phyloP scores from a whole-genome alignment of 306 rosid genomes.

The Inga laurina region DNA sequence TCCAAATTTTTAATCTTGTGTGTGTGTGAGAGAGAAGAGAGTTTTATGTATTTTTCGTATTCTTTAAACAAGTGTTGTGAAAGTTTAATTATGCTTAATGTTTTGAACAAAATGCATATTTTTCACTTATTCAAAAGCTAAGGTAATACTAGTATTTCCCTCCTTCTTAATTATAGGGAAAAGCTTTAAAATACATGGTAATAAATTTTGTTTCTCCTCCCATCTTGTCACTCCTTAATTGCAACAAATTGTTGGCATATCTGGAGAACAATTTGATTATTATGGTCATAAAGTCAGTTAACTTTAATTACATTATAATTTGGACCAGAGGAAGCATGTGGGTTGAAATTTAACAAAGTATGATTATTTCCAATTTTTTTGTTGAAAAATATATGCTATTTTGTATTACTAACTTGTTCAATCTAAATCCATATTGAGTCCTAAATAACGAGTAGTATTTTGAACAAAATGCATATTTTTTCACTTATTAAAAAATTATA shows the following conservation, averaged over 20 bases:
- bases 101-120: neutral
- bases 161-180: too few relatives aligned
- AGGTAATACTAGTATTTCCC: too few relatives aligned
- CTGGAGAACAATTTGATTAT: too few relatives aligned
- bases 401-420: neutral
- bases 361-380: neutral
- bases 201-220: too few relatives aligned
- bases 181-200: too few relatives aligned
- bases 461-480: neutral
- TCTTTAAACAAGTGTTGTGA: neutral
- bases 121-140: neutral
- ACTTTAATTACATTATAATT: too few relatives aligned
- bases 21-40: neutral
- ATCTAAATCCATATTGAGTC: neutral
- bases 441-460: neutral
- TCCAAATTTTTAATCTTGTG: neutral
- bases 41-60: neutral
- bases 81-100: neutral
- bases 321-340: too few relatives aligned
- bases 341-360: too few relatives aligned
- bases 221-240: too few relatives aligned
- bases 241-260: too few relatives aligned
- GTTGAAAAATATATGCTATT: too few relatives aligned
- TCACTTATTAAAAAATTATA: neutral
- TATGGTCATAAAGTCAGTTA: too few relatives aligned